Conservation (phyloP, 192 early-diverging fungal genomes). For the Backusella sp. region DNA sequence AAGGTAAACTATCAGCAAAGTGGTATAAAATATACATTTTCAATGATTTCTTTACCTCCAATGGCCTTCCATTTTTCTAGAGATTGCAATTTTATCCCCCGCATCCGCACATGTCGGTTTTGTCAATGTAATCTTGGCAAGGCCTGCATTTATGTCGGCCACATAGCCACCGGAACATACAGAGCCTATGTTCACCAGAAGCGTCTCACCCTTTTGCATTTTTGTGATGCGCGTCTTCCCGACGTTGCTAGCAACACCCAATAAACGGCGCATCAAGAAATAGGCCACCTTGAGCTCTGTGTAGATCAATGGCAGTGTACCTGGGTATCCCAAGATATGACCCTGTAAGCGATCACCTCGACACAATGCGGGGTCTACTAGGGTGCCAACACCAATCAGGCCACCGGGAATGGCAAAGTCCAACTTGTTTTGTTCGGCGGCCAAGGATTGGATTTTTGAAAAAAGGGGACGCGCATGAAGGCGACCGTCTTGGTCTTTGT, state of each 20-base stretch:
- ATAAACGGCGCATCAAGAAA: conserved; percentile 89
- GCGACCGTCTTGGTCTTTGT: conserved; percentile 80
- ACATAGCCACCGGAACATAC: conserved; percentile 92
- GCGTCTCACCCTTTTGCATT: conserved; percentile 85
- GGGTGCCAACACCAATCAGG: conserved; percentile 96
- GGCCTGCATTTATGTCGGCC: conserved; percentile 82
- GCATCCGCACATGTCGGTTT: conserved; percentile 92
- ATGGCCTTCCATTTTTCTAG: conserved; percentile 92
- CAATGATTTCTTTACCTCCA: conserved; percentile 72
- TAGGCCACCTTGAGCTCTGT: conserved; percentile 95
- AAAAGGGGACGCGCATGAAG: conserved; percentile 82
- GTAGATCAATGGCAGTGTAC: conserved; percentile 90
- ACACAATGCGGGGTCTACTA: conserved; percentile 92
- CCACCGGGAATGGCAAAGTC: conserved; percentile 99
- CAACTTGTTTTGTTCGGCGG: conserved; percentile 85
- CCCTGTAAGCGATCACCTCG: conserved; percentile 94
- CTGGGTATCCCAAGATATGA: conserved; percentile 87
- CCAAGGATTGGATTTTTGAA: conserved; percentile 81
- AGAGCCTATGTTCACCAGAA: conserved; percentile 96
- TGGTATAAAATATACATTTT: neutral
- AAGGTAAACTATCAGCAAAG: conserved; percentile 2
- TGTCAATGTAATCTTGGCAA: conserved; percentile 91
- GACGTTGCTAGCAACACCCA: conserved; percentile 89
- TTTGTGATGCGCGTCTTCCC: conserved; percentile 75
- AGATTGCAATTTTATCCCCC: conserved; percentile 93